Conservation (phyloP, 1,284 basidiomycete genomes). For the Coniferiporia weirii region DNA sequence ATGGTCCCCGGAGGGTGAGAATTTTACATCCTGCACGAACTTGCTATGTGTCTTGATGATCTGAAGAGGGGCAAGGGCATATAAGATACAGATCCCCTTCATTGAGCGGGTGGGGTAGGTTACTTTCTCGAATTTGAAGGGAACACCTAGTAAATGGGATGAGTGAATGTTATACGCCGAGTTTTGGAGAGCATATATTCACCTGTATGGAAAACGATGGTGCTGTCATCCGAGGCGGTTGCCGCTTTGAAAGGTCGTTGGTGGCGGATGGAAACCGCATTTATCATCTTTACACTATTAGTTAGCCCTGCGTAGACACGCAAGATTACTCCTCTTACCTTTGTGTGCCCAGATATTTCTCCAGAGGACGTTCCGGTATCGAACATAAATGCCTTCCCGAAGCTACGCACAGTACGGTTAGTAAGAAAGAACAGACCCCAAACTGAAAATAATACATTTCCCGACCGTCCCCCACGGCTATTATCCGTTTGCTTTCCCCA, state of each 20-base stretch:
- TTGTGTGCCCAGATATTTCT: slow-evolving; percentile 92
- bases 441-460: slow-evolving; percentile 54
- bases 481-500: slow-evolving; percentile 91
- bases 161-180: slow-evolving; percentile 19
- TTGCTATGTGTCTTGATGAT: slow-evolving; percentile 88
- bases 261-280: slow-evolving; percentile 85
- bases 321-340: slow-evolving; percentile 41
- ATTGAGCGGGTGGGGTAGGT: not conserved
- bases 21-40: slow-evolving; percentile 92
- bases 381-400: slow-evolving; percentile 84
- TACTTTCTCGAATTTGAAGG: slow-evolving; percentile 88
- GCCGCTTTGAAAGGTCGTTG: slow-evolving; percentile 91
- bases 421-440: not conserved
- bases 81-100: not conserved
- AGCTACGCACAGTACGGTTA: slow-evolving; percentile 41
- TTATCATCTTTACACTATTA: slow-evolving; percentile 55
- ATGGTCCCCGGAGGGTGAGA: slow-evolving; percentile 72
- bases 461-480: slow-evolving; percentile 93
- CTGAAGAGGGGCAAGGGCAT: slow-evolving; percentile 29
- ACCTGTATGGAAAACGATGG: slow-evolving; percentile 81
- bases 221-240: slow-evolving; percentile 80
- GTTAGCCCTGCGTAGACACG: not conserved
- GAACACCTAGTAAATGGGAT: slow-evolving; percentile 49
- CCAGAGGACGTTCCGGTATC: slow-evolving; percentile 87
- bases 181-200: slow-evolving; percentile 14